Evolutionary conservation across 2,329 filamentous ascomycete genomes (phyloP), one percentile per base, ranked within the genome.

Genomic region (Colletotrichum agaves): DNA sequence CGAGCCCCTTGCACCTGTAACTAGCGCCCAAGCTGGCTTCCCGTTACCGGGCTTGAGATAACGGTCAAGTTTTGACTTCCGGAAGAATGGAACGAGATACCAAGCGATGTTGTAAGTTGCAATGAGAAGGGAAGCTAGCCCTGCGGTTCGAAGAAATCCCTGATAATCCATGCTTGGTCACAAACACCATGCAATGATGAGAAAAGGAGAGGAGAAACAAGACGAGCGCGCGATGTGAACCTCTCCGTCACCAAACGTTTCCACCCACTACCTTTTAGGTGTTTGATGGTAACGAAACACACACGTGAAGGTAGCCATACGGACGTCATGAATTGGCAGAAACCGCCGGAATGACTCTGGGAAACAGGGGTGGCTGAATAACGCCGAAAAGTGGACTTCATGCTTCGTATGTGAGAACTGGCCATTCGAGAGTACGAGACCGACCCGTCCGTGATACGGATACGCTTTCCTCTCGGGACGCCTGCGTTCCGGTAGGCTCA

Each of bases 1-100:
- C 81, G 66, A 88, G 82, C 0, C 77, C 82, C 31, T 77, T 77
- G 84, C 80, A 35, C 87, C 86, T 0, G 86, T 88, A 8, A 87
- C 78, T 5, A 87, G 74, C 2, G 82, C 83, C 80, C 82, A 86
- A 2, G 73, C 55, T 1, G 70, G 69, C n/a, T 70, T 63, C 8
- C 71, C 71, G 11, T 70, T 44, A 5, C 60, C 67, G 15, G 67
- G 52, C 41, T 72, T 63, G 35, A 71, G 70, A 56, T 75, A 76
- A 33, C 72, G 72, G 33, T 63, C 12, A n/a, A 76, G 55, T n/a
- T 53, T 49, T 17, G 61, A 56, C 15, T 39, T 37, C 21, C 23
- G 39, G 19, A 69, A 44, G 43, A 69, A 66, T 15, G 65, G 65
- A 23, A 60, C 19, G 21, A 66, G 46, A 21, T 35, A 63, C 65